Evolutionary conservation across 257 asterid genomes (phyloP).

Genomic region (Solanum raphanifolium): DNA sequence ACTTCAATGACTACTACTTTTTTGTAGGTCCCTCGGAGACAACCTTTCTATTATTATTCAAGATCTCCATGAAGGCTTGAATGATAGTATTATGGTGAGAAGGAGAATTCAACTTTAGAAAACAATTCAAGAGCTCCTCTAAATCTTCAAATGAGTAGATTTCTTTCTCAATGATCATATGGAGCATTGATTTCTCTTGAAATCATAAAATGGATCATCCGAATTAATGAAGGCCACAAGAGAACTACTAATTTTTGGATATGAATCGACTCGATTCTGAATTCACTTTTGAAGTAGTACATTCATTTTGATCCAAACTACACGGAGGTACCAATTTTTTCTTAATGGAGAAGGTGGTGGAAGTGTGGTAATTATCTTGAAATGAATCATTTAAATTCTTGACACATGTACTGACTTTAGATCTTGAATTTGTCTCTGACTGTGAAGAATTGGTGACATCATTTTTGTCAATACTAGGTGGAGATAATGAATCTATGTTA

Average conservation of each 20-base stretch:
- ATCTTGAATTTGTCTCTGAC: background rate
- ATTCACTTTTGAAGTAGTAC: background rate
- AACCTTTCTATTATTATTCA: background rate
- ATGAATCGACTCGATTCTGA: background rate
- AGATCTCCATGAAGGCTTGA: conserved; percentile 47
- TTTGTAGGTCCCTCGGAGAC: background rate
- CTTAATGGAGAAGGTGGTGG: conserved; percentile 15
- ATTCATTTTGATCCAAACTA: background rate
- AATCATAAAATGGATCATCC: conserved; percentile 26
- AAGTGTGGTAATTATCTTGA: conserved; percentile 15
- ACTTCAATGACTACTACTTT: background rate
- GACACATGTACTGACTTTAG: background rate
- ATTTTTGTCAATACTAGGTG: background rate
- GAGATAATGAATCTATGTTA: conserved; percentile 16
- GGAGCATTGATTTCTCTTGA: conserved; percentile 60
- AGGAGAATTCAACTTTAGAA: conserved; percentile 46
- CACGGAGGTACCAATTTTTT: conserved; percentile 8
- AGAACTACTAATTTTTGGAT: background rate
- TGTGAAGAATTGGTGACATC: too few species aligned
- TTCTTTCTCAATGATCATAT: conserved; percentile 55
- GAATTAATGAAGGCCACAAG: background rate
- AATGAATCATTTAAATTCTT: background rate
- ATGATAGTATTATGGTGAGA: conserved; percentile 44
- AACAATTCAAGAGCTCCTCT: conserved; percentile 50
- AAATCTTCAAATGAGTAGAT: conserved; percentile 40